Conservation (phyloP, 768 basidiomycete genomes). For the Psilocybe cyanescens region DNA sequence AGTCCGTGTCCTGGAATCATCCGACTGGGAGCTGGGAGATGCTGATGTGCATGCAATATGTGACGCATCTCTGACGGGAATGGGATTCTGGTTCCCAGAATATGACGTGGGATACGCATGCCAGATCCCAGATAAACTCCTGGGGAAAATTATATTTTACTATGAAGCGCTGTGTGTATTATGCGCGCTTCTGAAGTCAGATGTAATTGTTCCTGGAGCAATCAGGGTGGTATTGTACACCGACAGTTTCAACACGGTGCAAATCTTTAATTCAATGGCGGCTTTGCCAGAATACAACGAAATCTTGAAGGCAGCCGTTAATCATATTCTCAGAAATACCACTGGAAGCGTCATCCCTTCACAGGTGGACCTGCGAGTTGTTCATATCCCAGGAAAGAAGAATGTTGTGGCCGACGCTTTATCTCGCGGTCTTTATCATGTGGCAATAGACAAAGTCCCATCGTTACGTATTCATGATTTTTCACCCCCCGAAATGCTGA, state of each 20-base stretch:
- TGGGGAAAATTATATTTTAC: constrained; percentile 5
- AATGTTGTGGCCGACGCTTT: constrained; percentile 32
- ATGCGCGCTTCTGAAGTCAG: neutral
- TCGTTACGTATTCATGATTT: neutral
- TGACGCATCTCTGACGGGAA: constrained; percentile 10
- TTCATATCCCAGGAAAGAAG: constrained; percentile 21
- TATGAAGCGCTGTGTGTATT: constrained; percentile 12
- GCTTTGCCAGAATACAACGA: constrained; percentile 26
- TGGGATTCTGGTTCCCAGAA: constrained; percentile 25
- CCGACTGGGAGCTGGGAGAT: constrained; percentile 1
- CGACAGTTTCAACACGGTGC: constrained; percentile 32
- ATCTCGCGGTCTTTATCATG: constrained; percentile 15
- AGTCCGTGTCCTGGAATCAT: neutral
- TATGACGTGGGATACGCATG: constrained; percentile 20
- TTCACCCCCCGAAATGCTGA: constrained; percentile 7
- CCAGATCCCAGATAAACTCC: neutral
- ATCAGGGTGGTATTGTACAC: constrained; percentile 25
- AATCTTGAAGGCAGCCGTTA: constrained; percentile 25
- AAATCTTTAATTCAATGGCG: constrained; percentile 29
- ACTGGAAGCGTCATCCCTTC: too few species aligned
- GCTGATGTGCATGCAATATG: constrained; percentile 7
- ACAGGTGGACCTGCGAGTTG: constrained; percentile 23
- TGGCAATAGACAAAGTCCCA: neutral
- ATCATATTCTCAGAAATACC: neutral
- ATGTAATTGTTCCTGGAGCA: neutral